Evolutionary conservation across 75 land plant genomes (phyloP), one percentile per base, ranked within the genome.

Genomic region (Ceratopteris richardii): DNA sequence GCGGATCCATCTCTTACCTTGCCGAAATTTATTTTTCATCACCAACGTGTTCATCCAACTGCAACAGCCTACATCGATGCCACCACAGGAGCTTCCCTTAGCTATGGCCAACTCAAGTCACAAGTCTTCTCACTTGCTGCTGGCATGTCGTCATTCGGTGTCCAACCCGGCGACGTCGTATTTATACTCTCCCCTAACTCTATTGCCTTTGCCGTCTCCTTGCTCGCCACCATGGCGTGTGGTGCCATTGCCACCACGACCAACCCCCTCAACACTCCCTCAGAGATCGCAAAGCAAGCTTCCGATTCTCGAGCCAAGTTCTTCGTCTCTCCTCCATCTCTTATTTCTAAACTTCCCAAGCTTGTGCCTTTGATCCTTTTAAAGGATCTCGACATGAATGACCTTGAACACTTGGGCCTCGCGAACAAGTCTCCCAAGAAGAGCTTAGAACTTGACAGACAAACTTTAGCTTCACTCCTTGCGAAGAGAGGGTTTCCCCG

Each of bases 161-260:
- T 82, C 54, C 7, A 30, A n/a, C 29, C 62, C 11, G 73, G 80
- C 46, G 70, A 75, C 13, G 71, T 80, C 20, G 77, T 74, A 30
- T 51, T 75, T 48, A 22, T 82, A 50, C 39, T 82, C 18, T 23
- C 57, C 1, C 46, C 72, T 31, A 82, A 82, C 40, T 71, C 66
- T 33, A 18, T 76, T 37, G 30, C 43, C 27, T 82, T 59, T 61
- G 73, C 73, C 10, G 31, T 73, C 21, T 31, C 75, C 29, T 51
- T 63, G 21, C 54, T 79, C 14, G 86, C 67, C 26, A 65, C 72
- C 41, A 60, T 72, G 54, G 43, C 76, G 28, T 11, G 40, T 37
- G 86, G 86, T 2, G 86, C 68, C 12, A 30, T 76, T 27, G 25
- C 72, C 58, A 68, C 69, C 56, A 54, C 79, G 26, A 43, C 65